phyloP scores from a whole-genome alignment of 176 grass and related monocot genomes.

The Cenchrus fungigraminus region DNA sequence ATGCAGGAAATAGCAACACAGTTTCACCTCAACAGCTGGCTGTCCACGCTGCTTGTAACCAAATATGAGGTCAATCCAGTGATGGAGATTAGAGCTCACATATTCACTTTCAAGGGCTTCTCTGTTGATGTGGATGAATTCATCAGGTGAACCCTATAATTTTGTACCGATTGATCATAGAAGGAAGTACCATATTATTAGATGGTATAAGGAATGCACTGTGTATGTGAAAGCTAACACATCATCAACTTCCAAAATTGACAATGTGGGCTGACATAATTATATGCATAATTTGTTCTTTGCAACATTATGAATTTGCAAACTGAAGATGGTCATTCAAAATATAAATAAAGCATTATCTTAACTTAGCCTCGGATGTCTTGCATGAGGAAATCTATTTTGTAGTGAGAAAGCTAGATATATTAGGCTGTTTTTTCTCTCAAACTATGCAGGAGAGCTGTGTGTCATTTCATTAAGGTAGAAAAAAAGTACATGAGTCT shows the following conservation, averaged over 20 bases:
- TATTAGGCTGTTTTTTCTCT: too few species aligned
- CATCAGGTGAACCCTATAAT: slow-evolving; percentile 76
- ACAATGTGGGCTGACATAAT: slow-evolving; percentile 14
- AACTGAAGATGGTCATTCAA: slow-evolving; percentile 6
- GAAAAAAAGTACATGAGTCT: too few species aligned
- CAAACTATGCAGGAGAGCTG: too few species aligned
- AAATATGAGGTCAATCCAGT: slow-evolving; percentile 98
- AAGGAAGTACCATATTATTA: slow-evolving; percentile 27
- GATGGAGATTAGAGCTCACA: slow-evolving; percentile 98
- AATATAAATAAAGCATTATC: neutral
- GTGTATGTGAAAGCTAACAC: neutral
- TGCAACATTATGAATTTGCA: slow-evolving; percentile 10
- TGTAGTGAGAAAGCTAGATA: slow-evolving; percentile 31
- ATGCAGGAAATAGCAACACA: slow-evolving; percentile 17
- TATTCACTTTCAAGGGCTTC: slow-evolving; percentile 99
- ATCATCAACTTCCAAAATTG: slow-evolving; percentile 13
- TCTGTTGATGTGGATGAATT: slow-evolving; percentile 90
- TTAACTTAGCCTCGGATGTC: slow-evolving; percentile 6
- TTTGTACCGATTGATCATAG: slow-evolving; percentile 33
- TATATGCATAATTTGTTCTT: slow-evolving; percentile 23
- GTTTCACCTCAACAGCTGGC: slow-evolving; percentile 88
- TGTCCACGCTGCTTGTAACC: slow-evolving; percentile 99
- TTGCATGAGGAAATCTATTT: slow-evolving; percentile 17
- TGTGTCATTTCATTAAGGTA: too few species aligned
- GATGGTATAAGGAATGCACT: slow-evolving; percentile 6